A percentile compares a stretch with the other conserved stretches of the same genome.
Evolutionary conservation across 441 rosid species (phyloP).

Genomic region (Populus hybrid): DNA sequence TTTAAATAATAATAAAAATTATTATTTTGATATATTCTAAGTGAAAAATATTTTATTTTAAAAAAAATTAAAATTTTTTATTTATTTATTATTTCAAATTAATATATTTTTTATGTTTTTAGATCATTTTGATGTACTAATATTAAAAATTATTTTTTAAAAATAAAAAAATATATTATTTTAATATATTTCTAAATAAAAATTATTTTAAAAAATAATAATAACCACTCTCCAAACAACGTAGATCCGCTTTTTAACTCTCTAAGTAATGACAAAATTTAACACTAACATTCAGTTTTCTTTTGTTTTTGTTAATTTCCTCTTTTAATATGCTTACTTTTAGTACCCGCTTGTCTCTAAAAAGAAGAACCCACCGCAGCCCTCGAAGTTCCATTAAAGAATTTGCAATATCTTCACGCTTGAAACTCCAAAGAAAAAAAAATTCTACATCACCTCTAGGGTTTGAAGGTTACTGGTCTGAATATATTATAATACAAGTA

Average conservation of each 20-base stretch:
- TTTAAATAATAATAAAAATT: no score
- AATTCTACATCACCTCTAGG: not conserved
- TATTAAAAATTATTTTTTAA: no score
- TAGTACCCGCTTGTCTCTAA: slow-evolving; percentile 14
- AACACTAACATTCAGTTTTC: not conserved
- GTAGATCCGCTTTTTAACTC: not conserved
- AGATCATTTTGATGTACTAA: no score
- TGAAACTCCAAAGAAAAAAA: not conserved
- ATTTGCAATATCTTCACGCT: slow-evolving; percentile 11
- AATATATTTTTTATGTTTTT: no score
- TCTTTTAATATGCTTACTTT: not conserved
- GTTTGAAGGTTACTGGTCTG: not conserved
- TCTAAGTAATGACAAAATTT: slow-evolving; percentile 17
- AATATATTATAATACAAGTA: not conserved
- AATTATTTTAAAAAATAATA: no score
- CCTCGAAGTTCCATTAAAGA: slow-evolving; percentile 5
- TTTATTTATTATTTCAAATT: no score
- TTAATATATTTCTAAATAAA: no score
- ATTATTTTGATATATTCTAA: no score
- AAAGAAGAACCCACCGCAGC: slow-evolving; percentile 29
- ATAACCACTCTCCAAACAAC: no score
- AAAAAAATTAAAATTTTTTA: no score
- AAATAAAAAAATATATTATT: no score
- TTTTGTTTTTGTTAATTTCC: not conserved
- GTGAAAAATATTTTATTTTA: no score